A percentile compares a stretch with the other conserved stretches of the same genome.
Evolutionary conservation across 352 stramenopile species (phyloP).

Genomic region (Globisporangium heterothallicum): DNA sequence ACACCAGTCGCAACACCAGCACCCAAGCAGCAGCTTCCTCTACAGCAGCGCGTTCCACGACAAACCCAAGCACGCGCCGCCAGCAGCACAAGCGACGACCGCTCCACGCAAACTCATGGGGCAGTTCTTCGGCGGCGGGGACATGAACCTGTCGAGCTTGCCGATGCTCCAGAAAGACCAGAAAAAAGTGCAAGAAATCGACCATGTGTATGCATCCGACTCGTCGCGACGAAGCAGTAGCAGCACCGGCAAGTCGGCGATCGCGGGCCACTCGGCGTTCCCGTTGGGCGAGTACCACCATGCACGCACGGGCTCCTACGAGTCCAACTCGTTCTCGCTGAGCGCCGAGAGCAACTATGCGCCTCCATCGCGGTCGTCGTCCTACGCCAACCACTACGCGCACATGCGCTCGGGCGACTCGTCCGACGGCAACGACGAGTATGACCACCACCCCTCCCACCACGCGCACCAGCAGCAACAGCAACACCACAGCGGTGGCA

Average conservation of each 20-base stretch:
- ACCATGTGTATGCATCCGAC: constrained; percentile 31
- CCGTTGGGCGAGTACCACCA: constrained; percentile 16
- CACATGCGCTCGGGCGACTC: constrained; percentile 23
- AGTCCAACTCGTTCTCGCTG: constrained; percentile 17
- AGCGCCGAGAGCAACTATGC: constrained; percentile 23
- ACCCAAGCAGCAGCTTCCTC: constrained; percentile 31
- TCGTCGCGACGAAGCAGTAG: constrained; percentile 18
- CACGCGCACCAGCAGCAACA: constrained; percentile 20
- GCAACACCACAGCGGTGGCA: constrained; percentile 33
- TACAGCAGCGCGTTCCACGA: constrained; percentile 23
- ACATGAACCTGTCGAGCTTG: constrained; percentile 21
- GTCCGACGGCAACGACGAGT: constrained; percentile 24
- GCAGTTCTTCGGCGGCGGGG: constrained; percentile 27
- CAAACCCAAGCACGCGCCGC: constrained; percentile 27
- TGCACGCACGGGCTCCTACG: constrained; percentile 13
- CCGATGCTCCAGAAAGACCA: constrained; percentile 35
- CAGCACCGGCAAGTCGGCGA: constrained; percentile 11
- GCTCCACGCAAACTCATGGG: constrained; percentile 33
- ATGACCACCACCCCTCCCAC: constrained; percentile 14
- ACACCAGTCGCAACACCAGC: constrained; percentile 2
- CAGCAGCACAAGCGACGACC: constrained; percentile 7
- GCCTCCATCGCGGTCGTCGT: neutral
- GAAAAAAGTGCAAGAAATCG: constrained; percentile 27
- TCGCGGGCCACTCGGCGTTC: constrained; percentile 15
- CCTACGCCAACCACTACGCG: constrained; percentile 26